Evolutionary conservation across 2,329 filamentous ascomycete genomes (phyloP).

Genomic region (Drechslerella stenobrocha): DNA sequence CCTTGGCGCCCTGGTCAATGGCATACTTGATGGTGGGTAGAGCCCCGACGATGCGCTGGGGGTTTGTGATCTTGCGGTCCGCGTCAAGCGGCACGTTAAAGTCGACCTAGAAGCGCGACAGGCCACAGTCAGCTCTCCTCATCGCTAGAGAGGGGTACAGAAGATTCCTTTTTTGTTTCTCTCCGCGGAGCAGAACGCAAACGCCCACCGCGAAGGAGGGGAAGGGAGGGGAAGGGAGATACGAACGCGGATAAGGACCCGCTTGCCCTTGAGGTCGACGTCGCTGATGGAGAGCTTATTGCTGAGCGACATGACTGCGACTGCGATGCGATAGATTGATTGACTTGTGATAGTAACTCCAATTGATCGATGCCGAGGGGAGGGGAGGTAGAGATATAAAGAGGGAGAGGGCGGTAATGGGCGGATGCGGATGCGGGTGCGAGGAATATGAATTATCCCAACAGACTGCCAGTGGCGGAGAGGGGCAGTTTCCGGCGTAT

Average conservation of each 20-base stretch:
- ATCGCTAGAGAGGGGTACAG: background rate
- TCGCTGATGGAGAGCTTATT: constrained; percentile 98
- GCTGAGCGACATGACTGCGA: constrained; percentile 82
- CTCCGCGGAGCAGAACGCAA: too few relatives aligned
- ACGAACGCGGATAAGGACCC: constrained; percentile 92
- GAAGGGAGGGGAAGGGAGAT: constrained; percentile 18
- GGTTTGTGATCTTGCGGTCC: constrained; percentile 94
- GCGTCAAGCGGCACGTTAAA: constrained; percentile 98
- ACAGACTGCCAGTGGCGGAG: background rate
- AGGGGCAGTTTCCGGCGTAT: background rate
- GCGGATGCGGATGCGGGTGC: too few relatives aligned
- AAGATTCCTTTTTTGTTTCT: too few relatives aligned
- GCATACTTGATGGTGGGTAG: constrained; percentile 94
- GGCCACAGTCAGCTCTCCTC: background rate
- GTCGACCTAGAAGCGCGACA: constrained; percentile 68
- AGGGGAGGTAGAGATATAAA: too few relatives aligned
- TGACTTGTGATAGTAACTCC: too few relatives aligned
- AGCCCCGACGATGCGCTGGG: constrained; percentile 95
- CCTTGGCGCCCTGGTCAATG: constrained; percentile 84
- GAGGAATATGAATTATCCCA: too few relatives aligned
- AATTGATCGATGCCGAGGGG: too few relatives aligned
- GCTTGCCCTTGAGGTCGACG: constrained; percentile 96
- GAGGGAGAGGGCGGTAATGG: too few relatives aligned
- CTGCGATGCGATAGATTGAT: background rate
- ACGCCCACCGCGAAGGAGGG: too few relatives aligned